Evolutionary conservation across 164 flowering plant genomes (phyloP), one percentile per base, ranked within the genome.

Genomic region (Vitis amurensis): DNA sequence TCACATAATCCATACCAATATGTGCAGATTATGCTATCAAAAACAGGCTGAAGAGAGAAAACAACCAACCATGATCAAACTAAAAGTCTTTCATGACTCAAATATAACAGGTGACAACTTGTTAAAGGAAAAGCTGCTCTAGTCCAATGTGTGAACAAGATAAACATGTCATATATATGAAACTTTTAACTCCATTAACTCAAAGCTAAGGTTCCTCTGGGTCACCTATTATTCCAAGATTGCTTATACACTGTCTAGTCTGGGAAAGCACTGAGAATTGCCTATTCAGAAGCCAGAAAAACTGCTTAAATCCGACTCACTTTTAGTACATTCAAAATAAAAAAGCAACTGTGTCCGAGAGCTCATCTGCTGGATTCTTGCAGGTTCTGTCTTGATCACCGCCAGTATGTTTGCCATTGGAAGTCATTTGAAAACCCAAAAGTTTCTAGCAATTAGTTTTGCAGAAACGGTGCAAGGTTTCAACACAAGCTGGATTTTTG

Each of bases 241-340:
- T 51, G 19, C 66, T 67, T 60, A 19, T 72, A 68, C 70, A 72
- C 55, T 68, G 52, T 64, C 70, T 64, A 63, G 68, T 59, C 64
- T 64, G n/a, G 56, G 57, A 17, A 53, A 19, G 58, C 23, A 55
- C 55, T 50, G 15, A 55, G 12, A 55, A 4, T 70, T 67, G 63
- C 80, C 59, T 30, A 62, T 29, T 30, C 68, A 73, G 30, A 70
- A 73, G 65, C 59, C 80, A 67, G 62, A 63, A 73, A 63, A 57
- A 59, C 74, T 59, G 69, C 74, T 51, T 69, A 63, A 44, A 50
- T 50, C 50, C 50, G 23, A 30, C 50, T 61, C 59, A 50, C 59
- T 31, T 44, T n/a, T 16, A 52, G 50, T 65, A 66, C 60, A 50
- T 55, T 56, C 13, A 69, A 57, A 67, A 55, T 47, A 68, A 61